A percentile compares a stretch with the other conserved stretches of the same genome.
These are phyloP conservation scores for Piloderma croceum DNA, from an alignment of 768 basidiomycete species.

Conservation along the genomic window DNA sequence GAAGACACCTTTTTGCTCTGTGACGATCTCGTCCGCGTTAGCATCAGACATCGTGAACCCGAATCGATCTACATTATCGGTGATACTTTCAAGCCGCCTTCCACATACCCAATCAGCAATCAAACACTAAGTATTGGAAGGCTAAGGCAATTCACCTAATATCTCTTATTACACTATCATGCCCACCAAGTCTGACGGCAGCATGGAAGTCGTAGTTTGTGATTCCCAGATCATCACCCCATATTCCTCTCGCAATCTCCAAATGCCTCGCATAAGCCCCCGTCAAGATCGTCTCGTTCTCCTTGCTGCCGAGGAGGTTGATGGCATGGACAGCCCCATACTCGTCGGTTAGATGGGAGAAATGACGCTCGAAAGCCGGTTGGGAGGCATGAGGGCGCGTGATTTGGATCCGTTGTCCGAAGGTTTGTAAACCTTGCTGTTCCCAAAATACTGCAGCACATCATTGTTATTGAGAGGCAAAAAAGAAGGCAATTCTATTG, in stretches of 20 bases:
- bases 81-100: conserved; percentile 57
- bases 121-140: not conserved
- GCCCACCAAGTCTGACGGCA: conserved; percentile 72
- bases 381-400: conserved; percentile 94
- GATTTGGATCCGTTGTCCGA: conserved; percentile 91
- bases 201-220: conserved; percentile 95
- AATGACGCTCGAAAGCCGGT: conserved; percentile 94
- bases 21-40: conserved; percentile 61
- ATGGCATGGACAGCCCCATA: conserved; percentile 84
- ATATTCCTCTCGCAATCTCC: conserved; percentile 51
- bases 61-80: conserved; percentile 66
- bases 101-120: not conserved
- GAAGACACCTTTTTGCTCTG: conserved; percentile 89
- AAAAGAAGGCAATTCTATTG: conserved; percentile 9
- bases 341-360: conserved; percentile 77
- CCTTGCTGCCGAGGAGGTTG: conserved; percentile 87
- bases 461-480: conserved; percentile 11
- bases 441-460: conserved; percentile 87
- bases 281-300: conserved; percentile 85
- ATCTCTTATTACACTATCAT: conserved; percentile 79
- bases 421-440: conserved; percentile 92
- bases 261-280: conserved; percentile 80
- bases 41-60: conserved; percentile 83
- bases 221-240: conserved; percentile 66
- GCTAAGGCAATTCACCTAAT: conserved; percentile 43